Conservation (phyloP, 805 yeast species). For the Pichia scutulata region DNA sequence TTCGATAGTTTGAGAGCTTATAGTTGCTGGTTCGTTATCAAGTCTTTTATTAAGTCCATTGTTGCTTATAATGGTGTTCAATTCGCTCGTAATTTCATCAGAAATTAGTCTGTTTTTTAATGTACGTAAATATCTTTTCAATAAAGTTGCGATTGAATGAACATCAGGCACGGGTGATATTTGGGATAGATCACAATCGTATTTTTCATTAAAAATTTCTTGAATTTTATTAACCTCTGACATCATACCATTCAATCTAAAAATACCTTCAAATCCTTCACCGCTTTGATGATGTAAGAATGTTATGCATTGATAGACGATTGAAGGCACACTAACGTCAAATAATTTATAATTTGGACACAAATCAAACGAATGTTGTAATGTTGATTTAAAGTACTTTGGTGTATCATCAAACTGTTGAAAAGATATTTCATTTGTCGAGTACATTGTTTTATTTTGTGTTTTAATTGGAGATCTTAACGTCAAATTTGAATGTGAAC, state of each 20-base stretch:
- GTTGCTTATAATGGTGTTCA: constrained; percentile 29
- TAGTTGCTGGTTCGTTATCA: constrained; percentile 4
- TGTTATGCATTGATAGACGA: constrained; percentile 67
- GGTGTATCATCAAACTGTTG: constrained; percentile 13
- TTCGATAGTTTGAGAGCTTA: background rate
- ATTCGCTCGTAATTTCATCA: constrained; percentile 29
- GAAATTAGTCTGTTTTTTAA: constrained; percentile 66
- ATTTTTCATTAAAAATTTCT: constrained; percentile 55
- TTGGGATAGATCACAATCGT: constrained; percentile 60
- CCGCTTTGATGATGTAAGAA: constrained; percentile 62
- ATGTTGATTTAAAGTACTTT: constrained; percentile 55
- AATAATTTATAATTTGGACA: constrained; percentile 40
- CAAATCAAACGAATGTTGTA: constrained; percentile 42
- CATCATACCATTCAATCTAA: constrained; percentile 84
- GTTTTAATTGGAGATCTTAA: constrained; percentile 6
- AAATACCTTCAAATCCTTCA: constrained; percentile 81
- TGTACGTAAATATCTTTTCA: constrained; percentile 76
- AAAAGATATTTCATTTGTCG: constrained; percentile 1
- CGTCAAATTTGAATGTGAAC: background rate
- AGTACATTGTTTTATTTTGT: background rate
- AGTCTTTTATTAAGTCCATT: constrained; percentile 14
- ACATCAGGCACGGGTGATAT: constrained; percentile 51
- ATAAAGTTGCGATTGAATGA: constrained; percentile 78
- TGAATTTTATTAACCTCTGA: constrained; percentile 63
- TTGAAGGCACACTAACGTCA: constrained; percentile 55